A percentile compares a stretch with the other conserved stretches of the same genome.
Conservation (phyloP, 495 filamentous ascomycete genomes). For the Margaritispora aquatica region DNA sequence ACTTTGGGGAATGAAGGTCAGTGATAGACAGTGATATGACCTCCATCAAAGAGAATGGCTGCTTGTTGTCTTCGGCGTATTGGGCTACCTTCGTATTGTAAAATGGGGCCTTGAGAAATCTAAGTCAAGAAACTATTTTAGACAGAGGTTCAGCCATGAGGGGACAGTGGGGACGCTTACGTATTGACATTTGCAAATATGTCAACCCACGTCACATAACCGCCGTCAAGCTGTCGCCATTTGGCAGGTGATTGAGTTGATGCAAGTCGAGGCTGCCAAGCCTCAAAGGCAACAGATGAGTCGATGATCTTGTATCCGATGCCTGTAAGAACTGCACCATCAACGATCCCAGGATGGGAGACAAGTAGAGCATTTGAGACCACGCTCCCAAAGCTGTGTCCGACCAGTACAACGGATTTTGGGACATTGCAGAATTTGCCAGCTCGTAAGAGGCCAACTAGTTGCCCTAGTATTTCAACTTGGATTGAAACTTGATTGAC, state of each 20-base stretch:
- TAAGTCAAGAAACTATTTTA: not conserved
- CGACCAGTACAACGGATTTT: constrained; percentile 46
- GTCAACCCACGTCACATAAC: constrained; percentile 28
- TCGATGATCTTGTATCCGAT: constrained; percentile 18
- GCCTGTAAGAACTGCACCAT: constrained; percentile 28
- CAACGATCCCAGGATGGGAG: constrained; percentile 18
- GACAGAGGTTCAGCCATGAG: not conserved
- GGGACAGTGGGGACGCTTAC: constrained; percentile 4
- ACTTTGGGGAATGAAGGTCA: not conserved
- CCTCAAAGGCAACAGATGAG: constrained; percentile 1
- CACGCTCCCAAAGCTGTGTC: constrained; percentile 42
- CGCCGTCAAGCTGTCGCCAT: constrained; percentile 4
- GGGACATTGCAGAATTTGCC: constrained; percentile 30
- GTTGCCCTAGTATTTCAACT: constrained; percentile 20
- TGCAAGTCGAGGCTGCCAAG: not conserved
- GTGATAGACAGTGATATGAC: constrained; percentile 5
- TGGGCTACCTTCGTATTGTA: constrained; percentile 23
- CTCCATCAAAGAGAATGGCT: constrained; percentile 27
- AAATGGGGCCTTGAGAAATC: constrained; percentile 31
- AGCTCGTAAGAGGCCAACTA: constrained; percentile 20
- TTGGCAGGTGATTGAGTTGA: not conserved
- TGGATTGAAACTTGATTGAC: constrained; percentile 25
- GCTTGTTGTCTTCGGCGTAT: constrained; percentile 26
- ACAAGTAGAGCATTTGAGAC: constrained; percentile 15
- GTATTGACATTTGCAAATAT: constrained; percentile 17